Conservation (phyloP, 495 filamentous ascomycete genomes). For the Neohortaea acidophila region DNA sequence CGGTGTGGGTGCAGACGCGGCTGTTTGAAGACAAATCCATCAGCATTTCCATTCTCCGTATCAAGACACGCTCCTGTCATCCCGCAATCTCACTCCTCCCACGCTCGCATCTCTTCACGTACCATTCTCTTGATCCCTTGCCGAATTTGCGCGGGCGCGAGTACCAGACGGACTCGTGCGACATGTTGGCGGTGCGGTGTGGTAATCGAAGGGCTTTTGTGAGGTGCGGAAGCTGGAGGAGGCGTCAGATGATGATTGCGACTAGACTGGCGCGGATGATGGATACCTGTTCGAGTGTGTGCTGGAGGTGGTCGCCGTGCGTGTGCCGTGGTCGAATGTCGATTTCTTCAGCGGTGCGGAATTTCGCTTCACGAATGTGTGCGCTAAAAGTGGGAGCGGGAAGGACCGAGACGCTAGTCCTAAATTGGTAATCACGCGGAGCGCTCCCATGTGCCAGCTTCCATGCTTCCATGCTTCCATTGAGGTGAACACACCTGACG, state of each 20-base stretch:
- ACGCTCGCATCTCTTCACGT: constrained; percentile 28
- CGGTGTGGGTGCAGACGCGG: constrained; percentile 89
- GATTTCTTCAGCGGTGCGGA: neutral
- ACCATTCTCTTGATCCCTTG: constrained; percentile 88
- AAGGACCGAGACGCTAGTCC: too few relatives aligned
- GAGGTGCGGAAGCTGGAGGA: constrained; percentile 1
- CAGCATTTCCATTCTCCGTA: constrained; percentile 1
- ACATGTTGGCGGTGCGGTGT: constrained; percentile 40
- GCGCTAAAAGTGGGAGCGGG: too few relatives aligned
- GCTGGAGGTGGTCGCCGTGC: neutral
- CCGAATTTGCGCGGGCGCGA: constrained; percentile 91
- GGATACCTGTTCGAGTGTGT: constrained; percentile 1
- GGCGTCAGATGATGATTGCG: too few relatives aligned
- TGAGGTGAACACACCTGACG: too few relatives aligned
- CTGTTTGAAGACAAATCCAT: constrained; percentile 28
- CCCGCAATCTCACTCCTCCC: neutral
- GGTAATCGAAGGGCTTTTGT: constrained; percentile 3
- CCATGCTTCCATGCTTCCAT: too few relatives aligned
- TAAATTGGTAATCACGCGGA: too few relatives aligned
- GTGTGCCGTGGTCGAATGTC: neutral
- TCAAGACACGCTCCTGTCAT: too few relatives aligned
- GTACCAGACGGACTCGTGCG: constrained; percentile 99
- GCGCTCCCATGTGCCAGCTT: too few relatives aligned
- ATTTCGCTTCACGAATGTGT: neutral
- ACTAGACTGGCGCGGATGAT: too few relatives aligned